phyloP scores from a whole-genome alignment of 1,284 basidiomycete species.

The Puccinia hordei region DNA sequence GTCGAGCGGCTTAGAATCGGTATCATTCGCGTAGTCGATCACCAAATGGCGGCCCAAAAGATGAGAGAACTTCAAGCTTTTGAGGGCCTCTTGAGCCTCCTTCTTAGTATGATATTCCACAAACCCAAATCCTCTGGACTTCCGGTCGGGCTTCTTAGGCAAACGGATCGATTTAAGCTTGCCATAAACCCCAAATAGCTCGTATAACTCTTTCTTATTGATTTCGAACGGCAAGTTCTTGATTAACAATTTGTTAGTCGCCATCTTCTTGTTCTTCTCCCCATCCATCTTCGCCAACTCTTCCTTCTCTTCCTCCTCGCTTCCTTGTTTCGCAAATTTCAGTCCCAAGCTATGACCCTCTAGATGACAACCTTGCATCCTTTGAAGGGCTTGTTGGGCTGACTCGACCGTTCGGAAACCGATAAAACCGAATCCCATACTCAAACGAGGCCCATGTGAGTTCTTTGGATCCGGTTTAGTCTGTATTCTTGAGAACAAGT shows the following conservation, averaged over 20 bases:
- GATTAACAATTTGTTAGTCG: constrained; percentile 85
- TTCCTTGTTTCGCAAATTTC: constrained; percentile 82
- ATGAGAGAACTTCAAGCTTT: constrained; percentile 85
- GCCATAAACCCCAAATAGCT: constrained; percentile 83
- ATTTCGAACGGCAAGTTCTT: constrained; percentile 98
- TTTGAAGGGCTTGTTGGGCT: constrained; percentile 75
- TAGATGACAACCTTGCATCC: constrained; percentile 77
- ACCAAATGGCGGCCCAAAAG: constrained; percentile 92
- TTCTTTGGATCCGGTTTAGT: constrained; percentile 83
- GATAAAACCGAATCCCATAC: constrained; percentile 95
- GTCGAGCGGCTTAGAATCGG: constrained; percentile 66
- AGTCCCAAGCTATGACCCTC: constrained; percentile 84
- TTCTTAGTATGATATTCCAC: constrained; percentile 83
- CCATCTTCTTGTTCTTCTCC: constrained; percentile 61
- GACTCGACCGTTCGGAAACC: constrained; percentile 78
- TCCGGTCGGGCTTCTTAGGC: constrained; percentile 81
- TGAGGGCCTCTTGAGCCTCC: constrained; percentile 83
- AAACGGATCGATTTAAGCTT: constrained; percentile 86
- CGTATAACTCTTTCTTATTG: constrained; percentile 85
- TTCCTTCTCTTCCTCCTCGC: constrained; percentile 63
- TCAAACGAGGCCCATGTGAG: constrained; percentile 64
- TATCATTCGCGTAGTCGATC: constrained; percentile 85
- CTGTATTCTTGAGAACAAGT: constrained; percentile 85
- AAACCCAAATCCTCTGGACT: constrained; percentile 91
- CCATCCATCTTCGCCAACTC: constrained; percentile 59